Percentiles rank a stretch among this genome's conserved stretches.
Evolutionary conservation across 192 early-diverging fungal species (phyloP).

Genomic region (Pilaira anomala): DNA sequence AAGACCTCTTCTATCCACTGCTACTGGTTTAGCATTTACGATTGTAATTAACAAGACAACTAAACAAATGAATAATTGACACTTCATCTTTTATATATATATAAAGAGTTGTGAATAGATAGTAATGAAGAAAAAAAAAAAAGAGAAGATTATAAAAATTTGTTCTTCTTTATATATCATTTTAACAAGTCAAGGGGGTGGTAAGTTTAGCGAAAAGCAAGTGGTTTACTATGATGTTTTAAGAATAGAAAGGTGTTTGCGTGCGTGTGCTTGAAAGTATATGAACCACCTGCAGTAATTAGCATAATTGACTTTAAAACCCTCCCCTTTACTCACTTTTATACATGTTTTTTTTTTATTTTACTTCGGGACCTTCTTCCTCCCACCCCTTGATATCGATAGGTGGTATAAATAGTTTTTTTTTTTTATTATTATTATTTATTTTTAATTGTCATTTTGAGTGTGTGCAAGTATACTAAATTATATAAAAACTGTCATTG

Average conservation of each 20-base stretch:
- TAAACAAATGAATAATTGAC: constrained; percentile 8
- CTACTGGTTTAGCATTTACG: background rate
- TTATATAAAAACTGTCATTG: no score
- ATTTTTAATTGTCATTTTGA: no score
- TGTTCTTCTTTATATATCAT: background rate
- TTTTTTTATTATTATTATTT: no score
- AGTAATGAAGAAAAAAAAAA: background rate
- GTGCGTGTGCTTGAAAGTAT: background rate
- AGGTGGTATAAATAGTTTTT: no score
- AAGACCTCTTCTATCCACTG: constrained; percentile 13
- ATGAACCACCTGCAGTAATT: constrained; percentile 20
- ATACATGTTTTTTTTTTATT: no score
- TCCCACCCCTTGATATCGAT: no score
- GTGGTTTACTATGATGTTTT: background rate
- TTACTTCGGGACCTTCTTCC: no score
- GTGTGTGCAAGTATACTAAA: no score
- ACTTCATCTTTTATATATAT: constrained; percentile 3
- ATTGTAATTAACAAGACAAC: constrained; percentile 1
- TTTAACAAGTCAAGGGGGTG: background rate
- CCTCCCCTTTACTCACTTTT: no score
- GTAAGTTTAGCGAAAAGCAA: background rate
- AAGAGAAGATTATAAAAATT: background rate
- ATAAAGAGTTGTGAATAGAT: background rate
- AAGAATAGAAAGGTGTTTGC: background rate
- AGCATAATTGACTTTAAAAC: constrained; percentile 17